Conservation (phyloP, 2,329 filamentous ascomycete genomes). For the Leptographium lundbergii region DNA sequence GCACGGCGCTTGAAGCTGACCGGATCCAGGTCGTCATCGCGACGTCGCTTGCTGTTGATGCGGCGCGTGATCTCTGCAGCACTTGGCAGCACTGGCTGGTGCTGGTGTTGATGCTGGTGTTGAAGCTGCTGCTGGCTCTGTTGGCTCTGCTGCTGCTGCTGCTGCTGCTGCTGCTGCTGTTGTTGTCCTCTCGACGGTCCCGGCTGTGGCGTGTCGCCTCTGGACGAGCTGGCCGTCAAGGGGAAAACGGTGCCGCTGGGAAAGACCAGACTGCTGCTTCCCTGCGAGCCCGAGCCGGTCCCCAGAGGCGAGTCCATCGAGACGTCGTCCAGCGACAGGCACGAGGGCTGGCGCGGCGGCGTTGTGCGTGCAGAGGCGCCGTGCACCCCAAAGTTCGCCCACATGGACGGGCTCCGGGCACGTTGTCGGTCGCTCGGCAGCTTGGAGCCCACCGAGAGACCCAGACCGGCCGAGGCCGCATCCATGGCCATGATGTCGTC, state of each 20-base stretch:
- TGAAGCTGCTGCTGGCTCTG: too few relatives aligned
- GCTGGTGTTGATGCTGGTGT: background rate
- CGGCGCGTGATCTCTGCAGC: constrained; percentile 66
- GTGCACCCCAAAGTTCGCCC: constrained; percentile 52
- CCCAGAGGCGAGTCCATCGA: constrained; percentile 56
- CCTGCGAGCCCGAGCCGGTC: background rate
- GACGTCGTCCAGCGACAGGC: constrained; percentile 52
- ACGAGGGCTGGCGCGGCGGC: constrained; percentile 52
- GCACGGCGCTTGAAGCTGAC: constrained; percentile 81
- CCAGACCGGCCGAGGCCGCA: constrained; percentile 18
- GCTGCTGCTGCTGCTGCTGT: background rate
- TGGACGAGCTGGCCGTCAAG: constrained; percentile 19
- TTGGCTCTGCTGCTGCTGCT: background rate
- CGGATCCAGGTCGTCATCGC: constrained; percentile 74
- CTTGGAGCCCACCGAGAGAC: constrained; percentile 57
- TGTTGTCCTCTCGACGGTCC: background rate
- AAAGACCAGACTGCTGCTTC: constrained; percentile 14
- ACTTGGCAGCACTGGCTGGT: constrained; percentile 37
- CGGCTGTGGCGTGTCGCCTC: constrained; percentile 26
- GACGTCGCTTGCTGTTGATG: constrained; percentile 67
- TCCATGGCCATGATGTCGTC: constrained; percentile 59
- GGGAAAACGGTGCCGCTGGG: constrained; percentile 15
- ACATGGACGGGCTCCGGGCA: constrained; percentile 57
- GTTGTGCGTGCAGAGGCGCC: constrained; percentile 9
- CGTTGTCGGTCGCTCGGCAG: constrained; percentile 61